Evolutionary conservation across 2,329 filamentous ascomycete genomes (phyloP), one percentile per base, ranked within the genome.

Genomic region (Talaromyces sp.): DNA sequence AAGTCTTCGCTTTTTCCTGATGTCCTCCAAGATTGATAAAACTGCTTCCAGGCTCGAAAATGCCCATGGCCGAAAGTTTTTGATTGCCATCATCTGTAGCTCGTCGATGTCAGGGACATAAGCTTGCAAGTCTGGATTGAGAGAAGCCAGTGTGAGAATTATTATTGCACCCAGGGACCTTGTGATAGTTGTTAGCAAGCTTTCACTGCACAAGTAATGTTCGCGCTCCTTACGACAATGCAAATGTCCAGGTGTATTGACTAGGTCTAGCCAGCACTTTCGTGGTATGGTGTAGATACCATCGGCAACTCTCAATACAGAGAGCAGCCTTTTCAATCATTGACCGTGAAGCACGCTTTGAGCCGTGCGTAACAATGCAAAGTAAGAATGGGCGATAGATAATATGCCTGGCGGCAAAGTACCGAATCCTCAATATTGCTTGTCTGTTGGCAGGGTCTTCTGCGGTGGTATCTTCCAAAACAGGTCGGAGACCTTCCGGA

Each of bases 171-270:
- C 75, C 22, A 76, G 69, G 4, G 73, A 74, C 5, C 75, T 76
- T 56, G 27, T 43, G n/a, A 52, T 13, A 16, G 14, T 9, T 39
- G 14, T 31, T 39, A 54, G 50, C 14, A 54, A 35, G 7, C 16
- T 35, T 54, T n/a, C 9, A 19, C n/a, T 19, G 6, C 16, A 27
- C 9, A 4, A 52, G 19, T 27, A 41, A 27, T 41, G 24, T 39
- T 24, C 37, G 6, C 3, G 22, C 24, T 35, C 35, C 66, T 54
- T 70, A 76, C 74, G 73, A 75, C 24, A 75, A 62, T 0, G 74
- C 71, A 57, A 76, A 75, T 3, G 75, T 77, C 75, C 75, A 77
- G 0, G 74, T 76, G 47, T 77, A 76, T 31, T 71, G 72, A 43
- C 72, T 74, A 7, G 73, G 75, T 62, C 70, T 67, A 39, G 67